Percentiles rank a stretch among this genome's conserved stretches.
Conservation (phyloP, 208 protist genomes). For the Perkinsela sp. region DNA sequence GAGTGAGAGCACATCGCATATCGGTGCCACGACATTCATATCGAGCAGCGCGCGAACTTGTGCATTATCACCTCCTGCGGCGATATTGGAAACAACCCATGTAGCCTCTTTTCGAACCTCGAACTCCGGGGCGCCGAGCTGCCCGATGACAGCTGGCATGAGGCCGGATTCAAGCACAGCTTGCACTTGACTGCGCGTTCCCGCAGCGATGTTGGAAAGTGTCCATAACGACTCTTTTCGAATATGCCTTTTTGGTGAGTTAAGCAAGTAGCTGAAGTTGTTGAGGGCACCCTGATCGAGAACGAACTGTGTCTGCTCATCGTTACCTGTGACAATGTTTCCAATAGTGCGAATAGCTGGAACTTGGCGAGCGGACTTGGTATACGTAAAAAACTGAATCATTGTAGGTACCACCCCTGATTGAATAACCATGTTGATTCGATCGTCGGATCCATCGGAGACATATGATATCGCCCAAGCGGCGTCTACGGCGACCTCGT, state of each 20-base stretch:
- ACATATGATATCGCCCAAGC: slow-evolving; percentile 88
- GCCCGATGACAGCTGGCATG: slow-evolving; percentile 59
- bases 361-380: slow-evolving; percentile 33
- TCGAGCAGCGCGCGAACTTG: slow-evolving; percentile 70
- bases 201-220: slow-evolving; percentile 94
- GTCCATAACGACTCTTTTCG: slow-evolving; percentile 95
- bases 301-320: slow-evolving; percentile 78
- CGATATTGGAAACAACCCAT: slow-evolving; percentile 86
- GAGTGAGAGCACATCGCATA: slow-evolving; percentile 66
- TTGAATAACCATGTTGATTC: slow-evolving; percentile 78
- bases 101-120: slow-evolving; percentile 90
- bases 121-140: slow-evolving; percentile 46
- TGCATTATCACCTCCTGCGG: slow-evolving; percentile 48
- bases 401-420: slow-evolving; percentile 47
- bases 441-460: slow-evolving; percentile 73
- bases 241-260: slow-evolving; percentile 47
- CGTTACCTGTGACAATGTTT: slow-evolving; percentile 92
- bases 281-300: slow-evolving; percentile 66
- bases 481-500: slow-evolving; percentile 78
- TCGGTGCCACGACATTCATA: slow-evolving; percentile 47
- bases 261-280: slow-evolving; percentile 38
- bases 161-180: slow-evolving; percentile 55
- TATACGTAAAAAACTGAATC: slow-evolving; percentile 66
- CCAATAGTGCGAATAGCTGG: slow-evolving; percentile 84
- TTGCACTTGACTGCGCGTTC: slow-evolving; percentile 74